Evolutionary conservation across 2,329 filamentous ascomycete genomes (phyloP).

Genomic region (Rhytidhysteron rufulum): DNA sequence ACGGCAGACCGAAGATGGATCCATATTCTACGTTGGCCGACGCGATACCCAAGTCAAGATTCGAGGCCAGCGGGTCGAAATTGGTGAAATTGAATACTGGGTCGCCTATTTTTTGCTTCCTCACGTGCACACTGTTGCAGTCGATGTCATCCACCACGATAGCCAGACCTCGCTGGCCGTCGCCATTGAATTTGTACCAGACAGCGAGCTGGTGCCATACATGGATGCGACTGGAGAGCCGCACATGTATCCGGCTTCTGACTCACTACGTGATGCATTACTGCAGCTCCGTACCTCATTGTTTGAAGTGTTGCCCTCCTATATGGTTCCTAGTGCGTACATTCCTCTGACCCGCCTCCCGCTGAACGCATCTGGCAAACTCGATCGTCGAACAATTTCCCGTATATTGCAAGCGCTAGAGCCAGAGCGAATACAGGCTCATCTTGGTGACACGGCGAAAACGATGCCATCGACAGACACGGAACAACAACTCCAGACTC

Average conservation of each 20-base stretch:
- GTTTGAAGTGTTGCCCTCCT: conserved; percentile 2
- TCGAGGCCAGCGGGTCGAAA: conserved; percentile 18
- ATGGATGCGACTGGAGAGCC: background rate
- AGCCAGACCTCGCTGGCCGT: too few relatives aligned
- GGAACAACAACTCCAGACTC: conserved; percentile 2
- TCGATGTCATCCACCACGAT: background rate
- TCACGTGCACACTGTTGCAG: background rate
- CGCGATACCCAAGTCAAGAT: conserved; percentile 27
- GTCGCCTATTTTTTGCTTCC: too few relatives aligned
- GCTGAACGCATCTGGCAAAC: conserved; percentile 4
- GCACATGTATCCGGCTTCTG: background rate
- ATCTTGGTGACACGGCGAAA: too few relatives aligned
- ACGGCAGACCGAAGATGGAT: conserved; percentile 18
- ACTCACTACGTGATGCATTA: background rate
- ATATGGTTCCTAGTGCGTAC: conserved; percentile 11
- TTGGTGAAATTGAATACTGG: conserved; percentile 20
- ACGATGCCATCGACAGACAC: background rate
- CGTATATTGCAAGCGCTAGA: conserved; percentile 12
- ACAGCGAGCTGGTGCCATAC: background rate
- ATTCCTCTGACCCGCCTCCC: conserved; percentile 24
- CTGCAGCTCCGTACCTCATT: too few relatives aligned
- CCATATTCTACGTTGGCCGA: conserved; percentile 19
- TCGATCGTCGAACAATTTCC: conserved; percentile 15
- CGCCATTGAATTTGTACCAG: background rate
- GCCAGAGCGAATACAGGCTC: conserved; percentile 8